phyloP scores from a whole-genome alignment of 2,329 filamentous ascomycete species.

The Ceratocystis harringtonii region DNA sequence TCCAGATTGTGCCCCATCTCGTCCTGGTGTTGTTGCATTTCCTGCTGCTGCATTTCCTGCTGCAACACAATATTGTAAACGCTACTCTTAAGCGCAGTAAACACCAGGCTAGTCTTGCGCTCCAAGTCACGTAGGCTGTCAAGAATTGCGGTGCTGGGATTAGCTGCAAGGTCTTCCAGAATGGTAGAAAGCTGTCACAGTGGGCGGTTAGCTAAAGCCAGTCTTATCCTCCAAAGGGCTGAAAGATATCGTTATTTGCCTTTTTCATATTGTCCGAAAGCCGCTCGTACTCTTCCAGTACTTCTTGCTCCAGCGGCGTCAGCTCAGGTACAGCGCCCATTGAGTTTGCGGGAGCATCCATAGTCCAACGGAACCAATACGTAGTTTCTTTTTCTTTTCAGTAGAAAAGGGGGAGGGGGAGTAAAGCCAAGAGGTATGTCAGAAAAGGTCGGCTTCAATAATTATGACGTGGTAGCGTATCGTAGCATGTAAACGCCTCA shows the following conservation, averaged over 20 bases:
- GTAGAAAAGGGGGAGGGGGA: neutral
- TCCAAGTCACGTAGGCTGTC: conserved; percentile 79
- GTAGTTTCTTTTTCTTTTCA: neutral
- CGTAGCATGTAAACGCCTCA: no score
- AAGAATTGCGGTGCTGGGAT: conserved; percentile 66
- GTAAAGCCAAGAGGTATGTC: neutral
- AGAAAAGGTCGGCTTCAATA: neutral
- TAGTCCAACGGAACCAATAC: neutral
- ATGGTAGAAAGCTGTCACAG: conserved; percentile 39
- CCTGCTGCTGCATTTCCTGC: conserved; percentile 54
- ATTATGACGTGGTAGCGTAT: neutral
- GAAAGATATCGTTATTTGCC: conserved; percentile 32
- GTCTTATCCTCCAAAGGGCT: neutral
- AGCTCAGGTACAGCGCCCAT: conserved; percentile 38
- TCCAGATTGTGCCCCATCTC: conserved; percentile 20
- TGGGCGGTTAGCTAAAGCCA: neutral
- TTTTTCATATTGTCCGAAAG: conserved; percentile 83
- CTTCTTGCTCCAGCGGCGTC: conserved; percentile 75
- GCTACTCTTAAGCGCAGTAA: conserved; percentile 90
- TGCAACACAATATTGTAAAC: conserved; percentile 98
- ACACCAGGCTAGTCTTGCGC: conserved; percentile 86
- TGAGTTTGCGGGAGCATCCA: conserved; percentile 11
- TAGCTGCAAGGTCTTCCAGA: conserved; percentile 49
- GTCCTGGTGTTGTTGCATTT: conserved; percentile 20
- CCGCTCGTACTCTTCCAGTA: conserved; percentile 83